Conservation (phyloP, 2,329 filamentous ascomycete genomes). For the Trichoderma sp. region DNA sequence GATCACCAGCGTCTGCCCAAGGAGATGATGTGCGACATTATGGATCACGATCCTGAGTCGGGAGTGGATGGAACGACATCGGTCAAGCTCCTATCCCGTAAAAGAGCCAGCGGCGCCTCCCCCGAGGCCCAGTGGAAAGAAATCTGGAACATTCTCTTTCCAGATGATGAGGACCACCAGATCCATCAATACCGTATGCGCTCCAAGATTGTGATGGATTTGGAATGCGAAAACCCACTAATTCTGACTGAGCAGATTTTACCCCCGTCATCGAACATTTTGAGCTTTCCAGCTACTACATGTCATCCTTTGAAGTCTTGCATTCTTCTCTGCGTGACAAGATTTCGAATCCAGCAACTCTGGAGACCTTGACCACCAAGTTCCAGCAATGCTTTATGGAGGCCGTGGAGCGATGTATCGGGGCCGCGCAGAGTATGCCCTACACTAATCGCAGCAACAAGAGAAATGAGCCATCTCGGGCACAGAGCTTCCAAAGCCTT, state of each 20-base stretch:
- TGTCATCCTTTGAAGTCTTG: slow-evolving; percentile 34
- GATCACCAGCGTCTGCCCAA: slow-evolving; percentile 40
- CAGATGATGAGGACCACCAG: slow-evolving; percentile 37
- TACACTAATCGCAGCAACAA: slow-evolving; percentile 43
- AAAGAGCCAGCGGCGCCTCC: slow-evolving; percentile 38
- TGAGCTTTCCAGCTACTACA: slow-evolving; percentile 35
- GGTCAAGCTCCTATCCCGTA: slow-evolving; percentile 39
- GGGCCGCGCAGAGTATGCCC: slow-evolving; percentile 36
- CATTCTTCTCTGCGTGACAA: slow-evolving; percentile 36
- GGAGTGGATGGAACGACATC: slow-evolving; percentile 41
- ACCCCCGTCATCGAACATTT: slow-evolving; percentile 43
- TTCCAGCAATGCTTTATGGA: slow-evolving; percentile 42
- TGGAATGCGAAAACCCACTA: slow-evolving; percentile 8
- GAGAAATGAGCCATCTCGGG: slow-evolving; percentile 31
- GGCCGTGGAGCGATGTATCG: slow-evolving; percentile 37
- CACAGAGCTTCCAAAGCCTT: slow-evolving; percentile 23
- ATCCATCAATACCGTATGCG: slow-evolving; percentile 32
- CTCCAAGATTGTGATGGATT: background rate
- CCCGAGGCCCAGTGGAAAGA: slow-evolving; percentile 40
- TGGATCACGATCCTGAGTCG: slow-evolving; percentile 39
- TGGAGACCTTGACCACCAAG: slow-evolving; percentile 39
- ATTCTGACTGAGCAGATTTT: slow-evolving; percentile 31
- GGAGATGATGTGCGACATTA: slow-evolving; percentile 41
- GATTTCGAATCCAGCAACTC: slow-evolving; percentile 36
- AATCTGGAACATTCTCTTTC: slow-evolving; percentile 43